Base-by-base conservation (phyloP, 169 alveolate species). In the Eimeria sp. region DNA sequence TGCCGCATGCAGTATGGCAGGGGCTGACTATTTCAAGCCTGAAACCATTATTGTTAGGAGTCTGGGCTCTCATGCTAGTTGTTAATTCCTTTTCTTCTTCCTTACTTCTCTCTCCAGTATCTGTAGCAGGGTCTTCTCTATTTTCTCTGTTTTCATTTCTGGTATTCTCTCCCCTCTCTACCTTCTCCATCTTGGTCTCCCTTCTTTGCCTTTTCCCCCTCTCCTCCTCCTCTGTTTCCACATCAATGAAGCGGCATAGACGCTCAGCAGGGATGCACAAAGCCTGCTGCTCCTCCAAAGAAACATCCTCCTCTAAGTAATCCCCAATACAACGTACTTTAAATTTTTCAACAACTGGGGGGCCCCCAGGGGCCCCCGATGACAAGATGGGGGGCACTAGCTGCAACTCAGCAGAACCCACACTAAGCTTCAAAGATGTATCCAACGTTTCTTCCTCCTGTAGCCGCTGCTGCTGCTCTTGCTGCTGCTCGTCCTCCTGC, bases 1-100 rank as follows among this genome's bases (percentile, higher is more conserved):
- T 97, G 91, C 97, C 97, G 56, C 98, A 96, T 23, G 97, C 98
- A 46, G 90, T 95, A 78, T 96, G 89, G 37, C 74, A 62, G 40
- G 96, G 80, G 71, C 97, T 96, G 49, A 97, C 98, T 16, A 98
- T 91, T 80, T 98, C 99, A 95, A 98, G 95, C 58, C 98, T 96
- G 80, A 97, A 93, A 0, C 62, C 96, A 27, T 85, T 58, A 72
- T 27, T 30, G 16, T 13, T 16, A 13, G 18, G 11, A 0, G 37
- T 23, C 56, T 25, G 74, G 0, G 46, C 0, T 27, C n/a, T 58
- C n/a, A 58, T 14, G 23, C 27, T 82, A 13, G 6, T 54, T 37
- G 3, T 58, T 2, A 8, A 6, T 11, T 8, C 25, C 16, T n/a
- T 13, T 37, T 11, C 71, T 49, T 18, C 46, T 43, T 43, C 64